Evolutionary conservation across 2,329 filamentous ascomycete species (phyloP).

Genomic region (Pseudogymnoascus pannorum): DNA sequence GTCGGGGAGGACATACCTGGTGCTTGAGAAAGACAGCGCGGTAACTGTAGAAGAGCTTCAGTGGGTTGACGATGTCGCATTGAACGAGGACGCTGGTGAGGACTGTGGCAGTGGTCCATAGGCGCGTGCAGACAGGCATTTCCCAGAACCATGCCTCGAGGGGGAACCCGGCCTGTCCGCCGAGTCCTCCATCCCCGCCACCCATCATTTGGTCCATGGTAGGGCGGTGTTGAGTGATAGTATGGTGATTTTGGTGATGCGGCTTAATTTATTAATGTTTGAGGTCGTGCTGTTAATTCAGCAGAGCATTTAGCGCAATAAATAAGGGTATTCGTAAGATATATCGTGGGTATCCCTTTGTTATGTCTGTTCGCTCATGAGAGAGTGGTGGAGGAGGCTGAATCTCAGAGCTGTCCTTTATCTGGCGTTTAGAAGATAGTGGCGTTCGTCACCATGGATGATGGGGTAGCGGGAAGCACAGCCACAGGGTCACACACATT

Average conservation of each 20-base stretch:
- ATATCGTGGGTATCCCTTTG: background rate
- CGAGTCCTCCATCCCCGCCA: slow-evolving; percentile 27
- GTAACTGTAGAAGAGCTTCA: slow-evolving; percentile 96
- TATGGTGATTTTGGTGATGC: background rate
- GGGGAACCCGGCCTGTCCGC: slow-evolving; percentile 59
- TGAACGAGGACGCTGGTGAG: slow-evolving; percentile 84
- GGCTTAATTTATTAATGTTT: background rate
- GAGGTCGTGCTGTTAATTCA: background rate
- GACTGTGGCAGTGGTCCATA: slow-evolving; percentile 93
- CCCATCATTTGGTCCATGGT: slow-evolving; percentile 32
- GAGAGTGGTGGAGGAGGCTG: background rate
- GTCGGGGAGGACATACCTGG: slow-evolving; percentile 69
- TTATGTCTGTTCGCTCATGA: background rate
- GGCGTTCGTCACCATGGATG: background rate
- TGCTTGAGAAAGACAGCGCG: slow-evolving; percentile 84
- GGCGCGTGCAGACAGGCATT: slow-evolving; percentile 91
- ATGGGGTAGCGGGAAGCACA: slow-evolving; percentile 5
- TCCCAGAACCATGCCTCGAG: slow-evolving; percentile 98
- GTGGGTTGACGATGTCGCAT: slow-evolving; percentile 85
- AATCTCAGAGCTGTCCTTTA: slow-evolving; percentile 3
- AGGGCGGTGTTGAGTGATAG: background rate
- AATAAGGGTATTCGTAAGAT: background rate
- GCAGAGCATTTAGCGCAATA: background rate
- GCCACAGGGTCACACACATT: background rate
- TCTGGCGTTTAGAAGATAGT: slow-evolving; percentile 1